Evolutionary conservation across 2,329 filamentous ascomycete species (phyloP), one percentile per base, ranked within the genome.

Genomic region (Trichoderma aggressivum): DNA sequence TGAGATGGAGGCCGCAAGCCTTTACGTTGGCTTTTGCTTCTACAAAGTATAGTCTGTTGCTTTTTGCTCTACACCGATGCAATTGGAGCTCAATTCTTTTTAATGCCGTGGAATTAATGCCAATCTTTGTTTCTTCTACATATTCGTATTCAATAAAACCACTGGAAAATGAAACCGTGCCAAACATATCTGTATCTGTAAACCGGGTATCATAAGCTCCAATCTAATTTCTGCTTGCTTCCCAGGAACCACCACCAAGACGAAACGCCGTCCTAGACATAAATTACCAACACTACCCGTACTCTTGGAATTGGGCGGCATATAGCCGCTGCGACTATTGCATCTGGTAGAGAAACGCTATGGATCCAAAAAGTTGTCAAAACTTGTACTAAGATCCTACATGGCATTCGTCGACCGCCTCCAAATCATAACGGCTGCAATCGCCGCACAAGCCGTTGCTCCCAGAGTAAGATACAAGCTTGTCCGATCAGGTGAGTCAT

Each of bases 1-100:
- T 79, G 96, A 99, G 84, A 92, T 97, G 87, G 94, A 98, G 80
- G 96, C 96, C 58, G 93, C 92, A 12, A 90, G 88, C 76, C 97
- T 98, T 78, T 98, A 98, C 78, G 89, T 97, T 76, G 94, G 93
- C 1, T 98, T 98, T 78, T 97, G 94, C 83, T 98, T 98, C 81
- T 97, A 98, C 82, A 97, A 98, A 85, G 93, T 97, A 59, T 96
- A 85, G 74, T 34, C 5, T 24, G 1, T 34, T 50, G 16, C 34
- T 30, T 30, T 7, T n/a, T 21, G 21, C 36, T 47, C 8, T 28
- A 4, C 26, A 26, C 30, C 34, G 21, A 43, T 21, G 21, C 58
- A 61, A 26, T 36, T 39, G 34, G 28, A 16, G 3, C 21, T 21
- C 12, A 6, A 3, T 53, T 36, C 14, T n/a, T 60, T 63, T 59